These are phyloP conservation scores for Cutaneotrichosporon sp. DNA, from an alignment of 1,284 basidiomycete species.

Conservation along the genomic window DNA sequence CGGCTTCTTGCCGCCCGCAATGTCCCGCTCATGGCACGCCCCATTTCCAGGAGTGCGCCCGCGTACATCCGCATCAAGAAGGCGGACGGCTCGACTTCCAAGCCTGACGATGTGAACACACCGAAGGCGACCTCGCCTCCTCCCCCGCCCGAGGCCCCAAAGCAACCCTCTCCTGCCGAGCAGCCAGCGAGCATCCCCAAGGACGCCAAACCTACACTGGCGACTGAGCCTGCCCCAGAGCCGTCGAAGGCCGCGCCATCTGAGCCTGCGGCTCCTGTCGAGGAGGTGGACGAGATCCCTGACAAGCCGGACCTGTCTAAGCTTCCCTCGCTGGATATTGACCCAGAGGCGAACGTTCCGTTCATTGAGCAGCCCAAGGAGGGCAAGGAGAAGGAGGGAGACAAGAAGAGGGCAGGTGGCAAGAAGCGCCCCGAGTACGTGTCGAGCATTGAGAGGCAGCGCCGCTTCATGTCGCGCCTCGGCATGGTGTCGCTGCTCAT, in stretches of 20 bases:
- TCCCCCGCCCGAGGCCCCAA: slow-evolving; percentile 2
- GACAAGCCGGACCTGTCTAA: slow-evolving; percentile 41
- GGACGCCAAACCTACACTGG: slow-evolving; percentile 25
- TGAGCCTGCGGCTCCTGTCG: slow-evolving; percentile 21
- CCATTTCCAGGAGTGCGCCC: slow-evolving; percentile 17
- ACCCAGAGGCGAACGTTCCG: slow-evolving; percentile 35
- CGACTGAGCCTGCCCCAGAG: slow-evolving; percentile 30
- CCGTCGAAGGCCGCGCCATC: slow-evolving; percentile 17
- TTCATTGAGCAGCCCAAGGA: slow-evolving; percentile 37
- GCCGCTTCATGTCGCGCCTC: slow-evolving; percentile 61
- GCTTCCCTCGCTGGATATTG: slow-evolving; percentile 53
- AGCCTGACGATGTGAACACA: slow-evolving; percentile 2
- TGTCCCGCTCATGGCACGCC: slow-evolving; percentile 9
- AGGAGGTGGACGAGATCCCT: slow-evolving; percentile 19
- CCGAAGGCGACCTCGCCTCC: not conserved
- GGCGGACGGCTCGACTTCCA: slow-evolving; percentile 19
- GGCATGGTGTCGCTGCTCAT: slow-evolving; percentile 55
- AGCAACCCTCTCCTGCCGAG: slow-evolving; percentile 35
- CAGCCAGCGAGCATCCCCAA: slow-evolving; percentile 34
- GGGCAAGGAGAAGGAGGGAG: slow-evolving; percentile 26
- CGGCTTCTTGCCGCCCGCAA: slow-evolving; percentile 11
- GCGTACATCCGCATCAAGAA: slow-evolving; percentile 25
- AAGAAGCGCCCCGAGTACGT: slow-evolving; percentile 45
- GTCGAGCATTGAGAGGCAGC: slow-evolving; percentile 68
- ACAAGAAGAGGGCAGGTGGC: slow-evolving; percentile 22